Conservation (phyloP, 2,329 filamentous ascomycete species). For the Thelonectria olida region DNA sequence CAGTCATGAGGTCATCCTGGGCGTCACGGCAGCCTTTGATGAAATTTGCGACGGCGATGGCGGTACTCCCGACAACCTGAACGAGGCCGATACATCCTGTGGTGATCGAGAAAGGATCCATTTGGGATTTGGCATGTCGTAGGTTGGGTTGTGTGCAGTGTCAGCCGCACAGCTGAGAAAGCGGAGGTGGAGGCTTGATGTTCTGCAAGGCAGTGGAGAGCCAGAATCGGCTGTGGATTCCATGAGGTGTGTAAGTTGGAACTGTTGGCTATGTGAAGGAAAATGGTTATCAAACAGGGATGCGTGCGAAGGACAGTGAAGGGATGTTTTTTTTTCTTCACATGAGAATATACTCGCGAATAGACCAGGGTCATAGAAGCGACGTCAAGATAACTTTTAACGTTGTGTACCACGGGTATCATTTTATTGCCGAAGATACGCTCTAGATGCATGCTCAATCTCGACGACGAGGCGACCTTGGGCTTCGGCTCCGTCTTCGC, state of each 20-base stretch:
- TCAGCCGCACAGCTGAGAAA: too few species aligned
- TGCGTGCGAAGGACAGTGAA: too few species aligned
- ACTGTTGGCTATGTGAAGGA: too few species aligned
- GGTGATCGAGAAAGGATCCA: constrained; percentile 1
- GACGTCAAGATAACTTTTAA: neutral
- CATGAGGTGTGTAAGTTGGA: neutral
- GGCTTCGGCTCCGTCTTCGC: constrained; percentile 20
- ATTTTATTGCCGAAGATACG: neutral
- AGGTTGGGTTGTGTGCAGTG: neutral
- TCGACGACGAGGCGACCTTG: constrained; percentile 9
- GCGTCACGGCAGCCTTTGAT: neutral
- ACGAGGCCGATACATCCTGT: constrained; percentile 7
- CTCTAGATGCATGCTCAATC: constrained; percentile 2
- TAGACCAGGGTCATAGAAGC: neutral
- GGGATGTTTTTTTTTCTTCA: too few species aligned
- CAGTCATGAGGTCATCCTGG: neutral
- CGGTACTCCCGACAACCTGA: neutral
- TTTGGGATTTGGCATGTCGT: neutral
- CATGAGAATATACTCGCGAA: too few species aligned
- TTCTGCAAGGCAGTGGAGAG: too few species aligned
- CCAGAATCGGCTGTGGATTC: neutral
- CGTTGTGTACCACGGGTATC: constrained; percentile 5
- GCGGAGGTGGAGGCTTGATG: too few species aligned
- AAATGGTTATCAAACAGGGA: too few species aligned
- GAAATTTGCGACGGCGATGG: neutral